A percentile compares a stretch with the other conserved stretches of the same genome.
These are phyloP conservation scores for Vitis labrusca DNA, from an alignment of 164 flowering plant species.

Conservation along the genomic window DNA sequence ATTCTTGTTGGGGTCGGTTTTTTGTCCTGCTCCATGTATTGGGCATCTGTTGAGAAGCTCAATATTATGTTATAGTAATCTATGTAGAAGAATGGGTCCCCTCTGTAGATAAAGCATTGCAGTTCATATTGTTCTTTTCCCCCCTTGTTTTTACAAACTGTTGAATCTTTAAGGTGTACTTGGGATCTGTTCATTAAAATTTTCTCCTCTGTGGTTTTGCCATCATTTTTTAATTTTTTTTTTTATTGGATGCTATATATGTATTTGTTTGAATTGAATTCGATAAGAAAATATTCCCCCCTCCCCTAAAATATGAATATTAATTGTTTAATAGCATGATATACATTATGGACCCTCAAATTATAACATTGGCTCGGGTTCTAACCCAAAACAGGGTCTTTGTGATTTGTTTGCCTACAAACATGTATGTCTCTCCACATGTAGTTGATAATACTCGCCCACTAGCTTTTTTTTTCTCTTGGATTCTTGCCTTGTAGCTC, in stretches of 20 bases:
- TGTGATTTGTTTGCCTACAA: too few relatives aligned
- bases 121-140: neutral
- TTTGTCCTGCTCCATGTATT: slow-evolving; percentile 1
- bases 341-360: too few relatives aligned
- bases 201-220: neutral
- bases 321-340: too few relatives aligned
- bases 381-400: too few relatives aligned
- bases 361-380: too few relatives aligned
- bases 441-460: too few relatives aligned
- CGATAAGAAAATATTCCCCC: too few relatives aligned
- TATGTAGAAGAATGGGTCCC: slow-evolving; percentile 2
- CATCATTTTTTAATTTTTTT: neutral
- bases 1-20: slow-evolving; percentile 26
- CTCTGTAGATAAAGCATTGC: slow-evolving; percentile 18
- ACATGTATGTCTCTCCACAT: too few relatives aligned
- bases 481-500: too few relatives aligned
- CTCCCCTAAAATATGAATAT: too few relatives aligned
- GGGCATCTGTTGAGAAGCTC: slow-evolving; percentile 12
- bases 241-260: neutral
- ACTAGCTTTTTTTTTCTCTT: too few relatives aligned
- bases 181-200: slow-evolving; percentile 4
- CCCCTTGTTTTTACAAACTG: neutral
- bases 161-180: slow-evolving; percentile 7
- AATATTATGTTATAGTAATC: neutral
- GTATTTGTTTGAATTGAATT: too few relatives aligned